These are phyloP conservation scores for Trypanosoma cruzi DNA, from an alignment of 208 protist species.

Conservation along the genomic window DNA sequence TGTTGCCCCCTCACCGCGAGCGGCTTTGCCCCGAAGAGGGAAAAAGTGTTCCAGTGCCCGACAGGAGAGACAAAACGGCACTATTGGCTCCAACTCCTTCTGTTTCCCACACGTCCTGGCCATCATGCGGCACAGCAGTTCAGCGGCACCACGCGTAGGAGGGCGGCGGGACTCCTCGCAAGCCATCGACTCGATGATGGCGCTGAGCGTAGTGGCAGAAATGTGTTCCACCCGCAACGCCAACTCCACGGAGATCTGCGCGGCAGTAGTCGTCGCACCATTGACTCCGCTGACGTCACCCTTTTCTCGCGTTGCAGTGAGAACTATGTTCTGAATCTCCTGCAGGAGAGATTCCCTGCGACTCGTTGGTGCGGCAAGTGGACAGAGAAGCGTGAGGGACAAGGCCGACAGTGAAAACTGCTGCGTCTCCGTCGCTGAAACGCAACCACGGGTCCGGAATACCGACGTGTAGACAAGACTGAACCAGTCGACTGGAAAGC, in stretches of 20 bases:
- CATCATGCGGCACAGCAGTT: slow-evolving; percentile 58
- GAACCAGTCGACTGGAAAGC: slow-evolving; percentile 52
- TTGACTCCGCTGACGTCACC: background rate
- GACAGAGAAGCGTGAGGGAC: slow-evolving; percentile 37
- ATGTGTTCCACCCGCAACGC: slow-evolving; percentile 34
- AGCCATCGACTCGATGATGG: slow-evolving; percentile 75
- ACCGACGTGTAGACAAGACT: slow-evolving; percentile 43
- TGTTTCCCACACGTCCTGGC: slow-evolving; percentile 14
- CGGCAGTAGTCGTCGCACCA: slow-evolving; percentile 10
- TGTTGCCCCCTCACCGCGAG: background rate
- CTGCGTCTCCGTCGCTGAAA: slow-evolving; percentile 7
- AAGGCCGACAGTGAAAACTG: slow-evolving; percentile 31
- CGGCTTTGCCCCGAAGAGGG: slow-evolving; percentile 5
- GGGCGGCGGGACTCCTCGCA: slow-evolving; percentile 54
- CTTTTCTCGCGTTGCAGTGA: slow-evolving; percentile 16
- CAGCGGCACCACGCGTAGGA: slow-evolving; percentile 47
- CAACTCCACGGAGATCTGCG: slow-evolving; percentile 30
- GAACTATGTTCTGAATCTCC: slow-evolving; percentile 44
- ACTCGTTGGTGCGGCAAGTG: slow-evolving; percentile 43
- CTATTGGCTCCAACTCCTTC: slow-evolving; percentile 13
- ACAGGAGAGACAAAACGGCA: slow-evolving; percentile 11
- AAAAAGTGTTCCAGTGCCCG: slow-evolving; percentile 32
- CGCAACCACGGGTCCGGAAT: slow-evolving; percentile 15
- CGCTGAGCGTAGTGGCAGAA: slow-evolving; percentile 62
- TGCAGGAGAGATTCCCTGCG: slow-evolving; percentile 43